Percentiles rank a stretch among this genome's conserved stretches.
Conservation (phyloP, 2,329 filamentous ascomycete genomes). For the Colletotrichum somersetense region DNA sequence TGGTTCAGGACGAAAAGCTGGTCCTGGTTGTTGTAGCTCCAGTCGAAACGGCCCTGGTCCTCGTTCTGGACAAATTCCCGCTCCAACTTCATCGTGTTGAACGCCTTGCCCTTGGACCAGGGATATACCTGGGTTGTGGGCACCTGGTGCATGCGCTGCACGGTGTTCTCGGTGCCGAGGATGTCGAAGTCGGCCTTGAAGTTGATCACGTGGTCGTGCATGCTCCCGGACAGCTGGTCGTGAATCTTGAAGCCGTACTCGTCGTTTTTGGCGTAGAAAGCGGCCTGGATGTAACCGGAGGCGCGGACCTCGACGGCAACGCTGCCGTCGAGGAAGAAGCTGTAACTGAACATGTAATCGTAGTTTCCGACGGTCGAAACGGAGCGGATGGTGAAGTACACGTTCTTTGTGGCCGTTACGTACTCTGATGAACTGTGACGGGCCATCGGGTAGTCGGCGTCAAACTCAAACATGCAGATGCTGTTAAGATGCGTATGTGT, state of each 20-base stretch:
- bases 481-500: conserved; percentile 61
- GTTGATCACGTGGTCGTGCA: conserved; percentile 69
- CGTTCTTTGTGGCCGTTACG: conserved; percentile 61
- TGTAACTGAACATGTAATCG: conserved; percentile 64
- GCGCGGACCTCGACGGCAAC: conserved; percentile 65
- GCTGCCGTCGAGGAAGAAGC: conserved; percentile 64
- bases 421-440: conserved; percentile 59
- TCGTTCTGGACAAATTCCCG: conserved; percentile 58
- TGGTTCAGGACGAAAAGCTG: conserved; percentile 66
- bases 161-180: conserved; percentile 60
- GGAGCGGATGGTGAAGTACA: conserved; percentile 58
- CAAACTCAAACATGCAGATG: conserved; percentile 69
- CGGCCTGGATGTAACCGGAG: conserved; percentile 66
- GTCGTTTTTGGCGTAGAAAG: conserved; percentile 59
- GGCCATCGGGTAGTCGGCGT: conserved; percentile 62
- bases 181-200: conserved; percentile 69
- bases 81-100: conserved; percentile 66
- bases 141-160: conserved; percentile 53
- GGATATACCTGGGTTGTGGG: conserved; percentile 54
- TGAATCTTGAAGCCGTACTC: conserved; percentile 65
- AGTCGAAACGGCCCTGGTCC: conserved; percentile 60
- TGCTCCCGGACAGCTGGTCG: conserved; percentile 60
- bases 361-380: conserved; percentile 68
- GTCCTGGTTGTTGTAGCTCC: conserved; percentile 60
- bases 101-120: conserved; percentile 61